These are phyloP conservation scores for Daldinia eschscholtzii DNA, from an alignment of 2,329 filamentous ascomycete species.

Conservation along the genomic window DNA sequence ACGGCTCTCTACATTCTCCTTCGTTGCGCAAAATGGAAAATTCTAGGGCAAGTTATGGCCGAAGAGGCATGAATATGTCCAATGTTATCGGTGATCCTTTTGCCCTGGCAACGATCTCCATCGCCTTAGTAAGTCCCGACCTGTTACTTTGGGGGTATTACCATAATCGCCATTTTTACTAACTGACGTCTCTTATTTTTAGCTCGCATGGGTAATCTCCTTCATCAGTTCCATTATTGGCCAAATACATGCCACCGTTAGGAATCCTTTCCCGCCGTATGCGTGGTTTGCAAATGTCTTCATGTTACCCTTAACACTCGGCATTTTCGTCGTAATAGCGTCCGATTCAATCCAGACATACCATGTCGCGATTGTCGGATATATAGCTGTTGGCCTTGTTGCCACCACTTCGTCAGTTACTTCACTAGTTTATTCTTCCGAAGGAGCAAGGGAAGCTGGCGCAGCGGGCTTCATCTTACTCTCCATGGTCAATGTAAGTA, in stretches of 20 bases:
- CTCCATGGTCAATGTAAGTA: conserved; percentile 88
- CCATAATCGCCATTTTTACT: conserved; percentile 9
- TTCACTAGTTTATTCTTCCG: conserved; percentile 81
- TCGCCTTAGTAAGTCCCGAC: conserved; percentile 78
- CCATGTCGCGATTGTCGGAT: conserved; percentile 91
- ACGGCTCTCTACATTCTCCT: conserved; percentile 79
- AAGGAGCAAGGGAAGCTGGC: conserved; percentile 83
- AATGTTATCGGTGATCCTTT: conserved; percentile 98
- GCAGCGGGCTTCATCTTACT: conserved; percentile 94
- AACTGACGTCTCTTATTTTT: conserved; percentile 42
- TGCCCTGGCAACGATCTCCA: conserved; percentile 92
- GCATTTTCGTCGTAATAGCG: conserved; percentile 84
- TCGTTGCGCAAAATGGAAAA: conserved; percentile 86
- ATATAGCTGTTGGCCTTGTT: conserved; percentile 84
- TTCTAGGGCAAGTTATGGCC: conserved; percentile 67
- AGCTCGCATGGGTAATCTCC: conserved; percentile 96
- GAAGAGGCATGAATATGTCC: conserved; percentile 76
- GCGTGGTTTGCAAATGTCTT: conserved; percentile 93
- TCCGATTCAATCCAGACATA: conserved; percentile 89
- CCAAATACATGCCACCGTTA: conserved; percentile 62
- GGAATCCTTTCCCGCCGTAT: conserved; percentile 79
- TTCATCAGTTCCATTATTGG: conserved; percentile 89
- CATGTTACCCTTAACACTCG: conserved; percentile 84
- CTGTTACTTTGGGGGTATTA: not conserved
- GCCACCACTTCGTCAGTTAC: conserved; percentile 90